Base-by-base conservation (phyloP, 108 stramenopile species). In the Nannochloropsis salina region DNA sequence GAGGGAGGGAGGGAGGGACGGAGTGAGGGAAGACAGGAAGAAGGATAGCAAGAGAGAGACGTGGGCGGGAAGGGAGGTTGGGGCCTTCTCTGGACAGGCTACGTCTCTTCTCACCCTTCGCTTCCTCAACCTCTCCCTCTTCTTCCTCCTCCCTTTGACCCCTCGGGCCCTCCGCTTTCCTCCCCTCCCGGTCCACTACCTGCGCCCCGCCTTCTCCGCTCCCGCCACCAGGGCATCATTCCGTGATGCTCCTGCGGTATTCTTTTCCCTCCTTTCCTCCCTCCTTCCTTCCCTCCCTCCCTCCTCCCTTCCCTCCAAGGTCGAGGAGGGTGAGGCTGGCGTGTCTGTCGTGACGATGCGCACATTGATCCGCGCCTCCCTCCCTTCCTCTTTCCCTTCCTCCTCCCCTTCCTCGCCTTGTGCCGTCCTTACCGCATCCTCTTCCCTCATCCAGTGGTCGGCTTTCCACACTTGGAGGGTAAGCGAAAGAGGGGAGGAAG, bases 221-320 rank as follows among this genome's bases (percentile, higher is more conserved):
- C 15, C 10, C 15, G 12, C 47, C 47, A 31, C 31, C 31, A 1
- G 31, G 31, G 31, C 31, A 31, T 31, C 31, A 31, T 31, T 31
- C 31, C 31, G 31, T 31, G 31, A 10, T 1, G 12, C 47, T 51
- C 47, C 47, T 12, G 12, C 15, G 47, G 47, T 15, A 12, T 51
- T 10, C 47, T 1, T 10, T 15, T 15, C 47, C 10, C 47, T 15
- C 12, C 47, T 1, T 51, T 15, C 47, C 47, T 31, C 31, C 0
- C 47, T 51, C 47, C 47, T 15, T 51, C 47, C 47, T 51, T 51
- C 47, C 47, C 47, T 51, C 47, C 47, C 47, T 51, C 47, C 47
- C 47, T 15, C 47, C 47, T 31, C 31, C 31, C 31, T 31, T 31
- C 31, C 31, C 31, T 31, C 31, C 31, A 31, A 51, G 12, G 47